Evolutionary conservation across 1,284 basidiomycete species (phyloP).

Genomic region (Fomes fomentarius): DNA sequence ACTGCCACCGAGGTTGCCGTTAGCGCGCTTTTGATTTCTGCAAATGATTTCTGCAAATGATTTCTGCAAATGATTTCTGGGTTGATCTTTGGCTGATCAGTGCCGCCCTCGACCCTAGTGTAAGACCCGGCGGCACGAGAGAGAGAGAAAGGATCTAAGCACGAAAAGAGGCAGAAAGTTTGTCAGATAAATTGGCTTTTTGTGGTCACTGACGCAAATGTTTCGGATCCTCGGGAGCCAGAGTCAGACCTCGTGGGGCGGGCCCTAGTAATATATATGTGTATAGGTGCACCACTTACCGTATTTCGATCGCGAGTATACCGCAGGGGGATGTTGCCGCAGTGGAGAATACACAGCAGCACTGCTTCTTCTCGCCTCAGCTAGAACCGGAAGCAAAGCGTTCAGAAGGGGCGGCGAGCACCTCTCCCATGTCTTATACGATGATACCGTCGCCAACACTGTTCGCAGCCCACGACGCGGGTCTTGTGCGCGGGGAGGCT

Average conservation of each 20-base stretch:
- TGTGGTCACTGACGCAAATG: not conserved
- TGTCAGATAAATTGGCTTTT: not conserved
- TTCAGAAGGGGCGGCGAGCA: not conserved
- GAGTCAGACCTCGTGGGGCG: not conserved
- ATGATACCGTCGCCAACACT: not conserved
- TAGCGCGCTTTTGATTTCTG: conserved; percentile 1
- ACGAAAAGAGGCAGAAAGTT: not conserved
- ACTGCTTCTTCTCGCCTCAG: not conserved
- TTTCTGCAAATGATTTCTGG: too few relatives aligned
- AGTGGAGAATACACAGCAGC: not conserved
- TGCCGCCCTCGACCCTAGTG: conserved; percentile 1
- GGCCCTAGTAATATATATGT: too few relatives aligned
- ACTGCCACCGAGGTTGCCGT: conserved; percentile 10
- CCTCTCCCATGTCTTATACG: conserved; percentile 6
- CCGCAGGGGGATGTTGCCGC: not conserved
- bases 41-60: not conserved
- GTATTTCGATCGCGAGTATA: not conserved
- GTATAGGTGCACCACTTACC: not conserved
- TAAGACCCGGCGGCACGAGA: not conserved
- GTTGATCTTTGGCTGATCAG: conserved; percentile 5
- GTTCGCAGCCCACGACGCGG: not conserved
- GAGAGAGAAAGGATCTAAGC: not conserved
- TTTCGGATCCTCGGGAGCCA: not conserved
- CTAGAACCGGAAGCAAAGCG: not conserved
- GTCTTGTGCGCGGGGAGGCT: conserved; percentile 12